Evolutionary conservation across 2,329 filamentous ascomycete genomes (phyloP), one percentile per base, ranked within the genome.

Genomic region (Tetracladium maxilliforme): DNA sequence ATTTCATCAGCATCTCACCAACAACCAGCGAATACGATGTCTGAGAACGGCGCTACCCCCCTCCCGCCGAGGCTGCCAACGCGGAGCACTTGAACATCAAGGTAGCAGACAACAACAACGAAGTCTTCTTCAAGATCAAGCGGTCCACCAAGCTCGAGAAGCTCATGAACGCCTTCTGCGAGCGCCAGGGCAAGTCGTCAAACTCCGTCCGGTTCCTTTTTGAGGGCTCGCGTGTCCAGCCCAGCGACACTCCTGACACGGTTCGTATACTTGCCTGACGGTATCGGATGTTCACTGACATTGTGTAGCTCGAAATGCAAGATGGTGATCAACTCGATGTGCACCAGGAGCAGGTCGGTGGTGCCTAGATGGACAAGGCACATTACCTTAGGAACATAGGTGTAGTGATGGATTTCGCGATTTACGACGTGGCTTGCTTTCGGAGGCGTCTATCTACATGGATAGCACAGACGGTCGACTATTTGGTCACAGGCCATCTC

Each of bases 51-150:
- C 49, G 50, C 27, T 42, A 38, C 25, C 47, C 56, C 26, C 51
- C 51, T 14, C 50, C 56, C 16, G 44, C 54, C 26, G 56, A 58
- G 27, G 36, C 50, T 5, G 46, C 60, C 14, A 56, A 60, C 28
- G 60, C 60, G 16, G 87, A 95, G 56, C 90, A 98, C 53, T 64
- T 98, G 5, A 98, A 98, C 58, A 95, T 98, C 59, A 98, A 98
- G 52, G 90, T 98, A 10, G 95, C 90, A 0, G 90, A 98, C 43
- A 94, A 92, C 60, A 94, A 94, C 61, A 98, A 98, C 51, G 90
- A 98, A 50, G 87, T 98, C 42, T 98, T 95, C 54, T 98, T 98
- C 65, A 98, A 98, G 65, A 98, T 98, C 61, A 98, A 98, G 75
- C 72, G 86, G 19, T 84, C 78, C 13, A 98, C 90, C 2, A 81